Evolutionary conservation across 257 asterid species (phyloP).

Genomic region (Ilex asprella): DNA sequence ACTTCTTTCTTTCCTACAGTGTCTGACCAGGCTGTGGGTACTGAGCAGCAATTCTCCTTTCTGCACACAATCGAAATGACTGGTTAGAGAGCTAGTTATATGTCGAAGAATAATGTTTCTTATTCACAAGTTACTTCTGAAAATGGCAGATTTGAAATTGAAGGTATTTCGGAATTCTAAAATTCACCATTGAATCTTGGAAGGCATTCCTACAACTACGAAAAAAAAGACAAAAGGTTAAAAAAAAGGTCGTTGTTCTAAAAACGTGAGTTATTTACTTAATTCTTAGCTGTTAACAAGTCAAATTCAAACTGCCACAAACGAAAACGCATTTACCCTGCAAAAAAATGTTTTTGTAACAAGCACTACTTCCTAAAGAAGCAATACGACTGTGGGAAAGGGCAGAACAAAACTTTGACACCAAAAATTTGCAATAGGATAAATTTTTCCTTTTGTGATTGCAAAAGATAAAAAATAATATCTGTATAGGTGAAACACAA

Average conservation of each 20-base stretch:
- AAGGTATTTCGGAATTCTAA: background rate
- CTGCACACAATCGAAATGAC: constrained; percentile 10
- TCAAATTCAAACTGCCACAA: no score
- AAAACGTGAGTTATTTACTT: no score
- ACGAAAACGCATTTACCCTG: no score
- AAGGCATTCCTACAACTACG: background rate
- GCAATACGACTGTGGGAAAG: background rate
- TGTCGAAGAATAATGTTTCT: background rate
- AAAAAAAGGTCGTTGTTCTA: no score
- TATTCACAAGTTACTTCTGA: background rate
- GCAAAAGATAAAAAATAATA: background rate
- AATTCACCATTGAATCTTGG: background rate
- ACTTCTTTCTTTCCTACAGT: constrained; percentile 11
- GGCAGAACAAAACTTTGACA: background rate
- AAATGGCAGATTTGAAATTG: background rate
- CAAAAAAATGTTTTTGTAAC: background rate
- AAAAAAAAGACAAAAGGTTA: no score
- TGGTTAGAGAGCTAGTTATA: background rate
- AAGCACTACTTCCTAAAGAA: background rate
- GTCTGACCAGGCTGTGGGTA: constrained; percentile 12
- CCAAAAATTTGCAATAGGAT: background rate
- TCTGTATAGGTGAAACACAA: no score
- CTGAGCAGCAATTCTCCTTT: constrained; percentile 28
- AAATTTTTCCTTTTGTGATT: no score
- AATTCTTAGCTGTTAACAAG: no score